phyloP scores from a whole-genome alignment of 1,284 basidiomycete genomes.

The Tilletia horrida region DNA sequence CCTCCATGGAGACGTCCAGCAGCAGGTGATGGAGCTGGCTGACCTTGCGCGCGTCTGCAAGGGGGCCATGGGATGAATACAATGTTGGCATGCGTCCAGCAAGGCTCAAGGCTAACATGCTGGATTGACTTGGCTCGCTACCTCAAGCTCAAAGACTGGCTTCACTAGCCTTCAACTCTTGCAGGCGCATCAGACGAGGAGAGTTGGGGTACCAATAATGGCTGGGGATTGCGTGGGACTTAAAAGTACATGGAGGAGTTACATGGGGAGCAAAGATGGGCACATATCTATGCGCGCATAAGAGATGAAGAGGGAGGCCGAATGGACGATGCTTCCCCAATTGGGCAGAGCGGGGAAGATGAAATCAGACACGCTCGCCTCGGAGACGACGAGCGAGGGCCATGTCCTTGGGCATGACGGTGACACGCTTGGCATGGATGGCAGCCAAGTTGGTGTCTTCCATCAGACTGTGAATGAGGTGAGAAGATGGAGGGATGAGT shows the following conservation, averaged over 20 bases:
- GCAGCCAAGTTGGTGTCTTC: constrained; percentile 46
- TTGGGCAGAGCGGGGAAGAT: background rate
- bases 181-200: background rate
- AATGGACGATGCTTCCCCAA: background rate
- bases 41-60: no score
- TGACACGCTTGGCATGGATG: constrained; percentile 56
- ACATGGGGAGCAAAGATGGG: background rate
- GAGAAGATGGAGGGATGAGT: constrained; percentile 23
- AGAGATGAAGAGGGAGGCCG: background rate
- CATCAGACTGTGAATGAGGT: constrained; percentile 15
- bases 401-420: constrained; percentile 55
- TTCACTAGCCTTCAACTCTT: no score
- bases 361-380: constrained; percentile 40
- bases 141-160: no score
- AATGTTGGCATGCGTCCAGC: no score
- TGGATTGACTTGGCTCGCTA: no score
- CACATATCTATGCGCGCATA: background rate
- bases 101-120: no score
- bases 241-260: background rate
- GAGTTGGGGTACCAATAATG: background rate
- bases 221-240: background rate
- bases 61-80: no score
- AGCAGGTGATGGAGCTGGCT: no score
- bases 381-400: constrained; percentile 54
- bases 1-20: no score